These are phyloP conservation scores for Scheffersomyces cryptocercus DNA, from an alignment of 1,139 yeast species.

Conservation along the genomic window DNA sequence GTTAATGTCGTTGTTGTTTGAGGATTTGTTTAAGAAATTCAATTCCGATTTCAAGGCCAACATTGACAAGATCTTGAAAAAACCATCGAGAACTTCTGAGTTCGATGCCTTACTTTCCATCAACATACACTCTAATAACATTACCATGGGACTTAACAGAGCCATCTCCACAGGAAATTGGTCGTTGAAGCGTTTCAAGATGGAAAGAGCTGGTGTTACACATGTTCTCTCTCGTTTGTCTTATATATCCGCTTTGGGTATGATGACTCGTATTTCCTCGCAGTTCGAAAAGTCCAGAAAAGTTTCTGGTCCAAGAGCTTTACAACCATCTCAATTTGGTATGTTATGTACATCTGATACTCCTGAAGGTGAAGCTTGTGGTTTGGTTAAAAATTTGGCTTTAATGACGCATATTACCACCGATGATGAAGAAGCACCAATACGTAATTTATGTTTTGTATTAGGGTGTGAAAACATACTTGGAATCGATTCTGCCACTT, in stretches of 20 bases:
- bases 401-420: conserved; percentile 98
- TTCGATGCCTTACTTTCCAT: conserved; percentile 90
- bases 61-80: conserved; percentile 88
- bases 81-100: conserved; percentile 92
- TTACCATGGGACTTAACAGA: conserved; percentile 91
- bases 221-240: conserved; percentile 90
- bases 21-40: conserved; percentile 94
- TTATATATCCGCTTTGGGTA: conserved; percentile 93
- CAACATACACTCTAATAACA: conserved; percentile 87
- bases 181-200: conserved; percentile 97
- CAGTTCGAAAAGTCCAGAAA: conserved; percentile 97
- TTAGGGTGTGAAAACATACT: conserved; percentile 90
- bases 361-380: conserved; percentile 99
- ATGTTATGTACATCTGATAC: conserved; percentile 99
- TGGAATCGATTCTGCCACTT: conserved; percentile 77
- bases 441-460: conserved; percentile 70
- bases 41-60: conserved; percentile 92
- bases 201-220: conserved; percentile 99
- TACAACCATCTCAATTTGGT: conserved; percentile 98
- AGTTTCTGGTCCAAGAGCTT: conserved; percentile 98
- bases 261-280: conserved; percentile 99
- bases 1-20: conserved; percentile 89
- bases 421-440: conserved; percentile 94
- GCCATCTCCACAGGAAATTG: conserved; percentile 99
- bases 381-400: conserved; percentile 93